Conservation (phyloP, 495 filamentous ascomycete genomes). For the Evansstolkia leycettana region DNA sequence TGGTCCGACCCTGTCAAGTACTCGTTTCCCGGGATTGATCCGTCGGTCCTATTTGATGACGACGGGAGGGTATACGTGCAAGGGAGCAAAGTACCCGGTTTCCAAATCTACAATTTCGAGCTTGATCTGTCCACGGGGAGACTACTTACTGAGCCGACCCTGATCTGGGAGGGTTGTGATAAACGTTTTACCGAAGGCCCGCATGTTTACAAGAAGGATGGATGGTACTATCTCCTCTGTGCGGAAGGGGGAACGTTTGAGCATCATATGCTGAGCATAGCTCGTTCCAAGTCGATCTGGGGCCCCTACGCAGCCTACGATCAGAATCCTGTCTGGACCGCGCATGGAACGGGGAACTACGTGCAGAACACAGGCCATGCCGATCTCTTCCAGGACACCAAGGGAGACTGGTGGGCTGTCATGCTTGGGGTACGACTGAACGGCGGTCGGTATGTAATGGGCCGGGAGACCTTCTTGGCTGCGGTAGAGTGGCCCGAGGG, state of each 20-base stretch:
- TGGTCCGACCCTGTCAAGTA: slow-evolving; percentile 22
- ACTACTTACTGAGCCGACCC: slow-evolving; percentile 22
- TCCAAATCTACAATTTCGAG: slow-evolving; percentile 27
- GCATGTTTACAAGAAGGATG: slow-evolving; percentile 51
- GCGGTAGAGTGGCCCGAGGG: slow-evolving; percentile 33
- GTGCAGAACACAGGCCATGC: slow-evolving; percentile 31
- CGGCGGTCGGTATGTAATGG: slow-evolving; percentile 13
- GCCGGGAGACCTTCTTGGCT: slow-evolving; percentile 35
- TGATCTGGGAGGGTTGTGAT: slow-evolving; percentile 44
- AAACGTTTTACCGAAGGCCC: slow-evolving; percentile 49
- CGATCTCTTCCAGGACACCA: slow-evolving; percentile 31
- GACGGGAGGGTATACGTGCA: slow-evolving; percentile 14
- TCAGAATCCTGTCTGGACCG: slow-evolving; percentile 26
- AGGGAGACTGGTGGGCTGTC: slow-evolving; percentile 34
- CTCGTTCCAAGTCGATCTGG: slow-evolving; percentile 27
- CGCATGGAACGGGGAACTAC: slow-evolving; percentile 20
- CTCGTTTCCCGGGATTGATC: slow-evolving; percentile 18
- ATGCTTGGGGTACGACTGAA: slow-evolving; percentile 31
- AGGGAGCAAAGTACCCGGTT: too few relatives aligned
- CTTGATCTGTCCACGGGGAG: slow-evolving; percentile 24
- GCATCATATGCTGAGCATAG: slow-evolving; percentile 42
- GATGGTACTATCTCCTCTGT: slow-evolving; percentile 56
- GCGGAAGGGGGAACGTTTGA: slow-evolving; percentile 54
- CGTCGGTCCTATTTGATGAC: slow-evolving; percentile 13
- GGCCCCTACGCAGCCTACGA: slow-evolving; percentile 42